Evolutionary conservation across 1,139 yeast species (phyloP), one percentile per base, ranked within the genome.

Genomic region (Pichia sp.): DNA sequence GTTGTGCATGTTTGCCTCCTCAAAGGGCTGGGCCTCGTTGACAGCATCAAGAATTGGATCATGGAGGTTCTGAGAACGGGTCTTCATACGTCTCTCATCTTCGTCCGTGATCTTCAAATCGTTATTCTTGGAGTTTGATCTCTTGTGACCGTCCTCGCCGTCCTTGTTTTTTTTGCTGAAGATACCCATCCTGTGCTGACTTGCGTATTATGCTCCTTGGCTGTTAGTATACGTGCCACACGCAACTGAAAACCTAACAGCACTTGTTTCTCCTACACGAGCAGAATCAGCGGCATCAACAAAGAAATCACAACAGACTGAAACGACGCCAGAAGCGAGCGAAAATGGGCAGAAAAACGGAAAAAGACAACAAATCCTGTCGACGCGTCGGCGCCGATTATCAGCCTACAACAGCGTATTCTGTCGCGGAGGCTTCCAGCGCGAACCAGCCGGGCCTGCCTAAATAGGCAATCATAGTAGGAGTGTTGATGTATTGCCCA

Each of bases 11-110:
- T 67, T 77, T 62, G 64, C 78, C 67, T 87, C 88, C 71, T 93
- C 96, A 69, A 90, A 93, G 9, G 99, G 99, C 74, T 93, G 97
- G 17, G 87, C 93, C 71, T 92, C 97, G 67, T 87, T 91, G 52
- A 93, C 95, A 6, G 98, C 98, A 38, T 85, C 79, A 59, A 93
- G 75, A 57, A 92, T 86, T 30, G 97, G 97, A 72, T 91, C 97
- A 64, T 89, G 95, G 52, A 89, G 84, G 55, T 81, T 77, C 34
- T 81, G 81, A 1, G 82, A 75, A 61, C 85, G 79, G 68, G 83
- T 75, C 66, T 86, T 85, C 65, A 79, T 75, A 61, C 78, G 73
- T 51, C 73, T 75, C 52, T 74, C 76, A 62, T 78, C 82, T 29
- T 70, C 78, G 47, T 72, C 72, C 10, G 81, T 74, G 52, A 79